Percentiles rank a stretch among this genome's conserved stretches.
phyloP scores from a whole-genome alignment of 2,329 filamentous ascomycete genomes.

The Teratosphaeria zuluensis region DNA sequence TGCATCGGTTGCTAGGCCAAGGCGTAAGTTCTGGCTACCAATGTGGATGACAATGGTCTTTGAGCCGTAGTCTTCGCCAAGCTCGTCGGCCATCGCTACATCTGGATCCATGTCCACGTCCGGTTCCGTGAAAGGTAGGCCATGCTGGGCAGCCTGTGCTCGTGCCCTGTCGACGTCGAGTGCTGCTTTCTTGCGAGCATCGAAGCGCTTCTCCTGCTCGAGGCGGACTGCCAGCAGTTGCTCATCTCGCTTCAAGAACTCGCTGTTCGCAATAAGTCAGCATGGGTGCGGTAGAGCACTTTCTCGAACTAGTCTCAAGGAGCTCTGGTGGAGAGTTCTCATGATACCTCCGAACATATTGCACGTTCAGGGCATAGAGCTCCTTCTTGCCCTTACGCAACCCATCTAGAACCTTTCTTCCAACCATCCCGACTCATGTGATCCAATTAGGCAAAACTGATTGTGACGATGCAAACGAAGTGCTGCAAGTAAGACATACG shows the following conservation, averaged over 20 bases:
- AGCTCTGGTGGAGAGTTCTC: background rate
- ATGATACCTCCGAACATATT: slow-evolving; percentile 24
- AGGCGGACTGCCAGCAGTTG: slow-evolving; percentile 84
- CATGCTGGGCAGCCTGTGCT: slow-evolving; percentile 56
- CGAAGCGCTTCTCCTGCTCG: slow-evolving; percentile 76
- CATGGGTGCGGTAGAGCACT: background rate
- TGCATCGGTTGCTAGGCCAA: slow-evolving; percentile 92
- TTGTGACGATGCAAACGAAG: background rate
- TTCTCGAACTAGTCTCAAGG: background rate
- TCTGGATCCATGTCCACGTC: slow-evolving; percentile 30
- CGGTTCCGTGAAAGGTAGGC: slow-evolving; percentile 28
- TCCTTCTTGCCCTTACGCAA: slow-evolving; percentile 25
- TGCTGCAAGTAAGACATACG: slow-evolving; percentile 45
- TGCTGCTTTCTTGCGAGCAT: slow-evolving; percentile 72
- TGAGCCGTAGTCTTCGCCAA: slow-evolving; percentile 60
- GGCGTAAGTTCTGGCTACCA: slow-evolving; percentile 87
- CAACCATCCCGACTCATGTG: slow-evolving; percentile 15
- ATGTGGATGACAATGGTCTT: slow-evolving; percentile 93
- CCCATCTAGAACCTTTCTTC: slow-evolving; percentile 21
- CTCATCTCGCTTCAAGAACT: slow-evolving; percentile 97
- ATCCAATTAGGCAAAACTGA: background rate
- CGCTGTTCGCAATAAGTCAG: slow-evolving; percentile 44
- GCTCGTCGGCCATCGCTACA: slow-evolving; percentile 48
- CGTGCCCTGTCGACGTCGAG: slow-evolving; percentile 81
- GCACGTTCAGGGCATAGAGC: slow-evolving; percentile 25